Percentiles rank a stretch among this genome's conserved stretches.
Conservation (phyloP, 331 rosid genomes). For the Acacia pycnantha region DNA sequence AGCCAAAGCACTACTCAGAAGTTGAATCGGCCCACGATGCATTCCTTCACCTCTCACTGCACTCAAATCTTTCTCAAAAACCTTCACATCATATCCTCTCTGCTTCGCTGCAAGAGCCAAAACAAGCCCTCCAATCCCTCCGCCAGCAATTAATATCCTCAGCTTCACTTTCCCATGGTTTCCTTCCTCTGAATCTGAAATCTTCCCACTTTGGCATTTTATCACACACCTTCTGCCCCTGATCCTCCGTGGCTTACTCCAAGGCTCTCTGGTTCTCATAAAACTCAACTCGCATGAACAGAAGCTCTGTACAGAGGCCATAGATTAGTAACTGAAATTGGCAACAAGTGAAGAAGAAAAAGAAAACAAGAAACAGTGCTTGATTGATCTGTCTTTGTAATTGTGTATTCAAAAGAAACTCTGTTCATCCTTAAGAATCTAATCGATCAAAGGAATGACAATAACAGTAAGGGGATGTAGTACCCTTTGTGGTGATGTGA, state of each 20-base stretch:
- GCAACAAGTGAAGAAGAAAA: neutral
- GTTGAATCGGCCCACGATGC: slow-evolving; percentile 50
- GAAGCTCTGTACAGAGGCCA: slow-evolving; percentile 33
- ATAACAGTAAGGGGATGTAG: neutral
- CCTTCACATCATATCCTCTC: slow-evolving; percentile 38
- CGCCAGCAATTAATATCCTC: slow-evolving; percentile 43
- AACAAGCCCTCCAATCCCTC: slow-evolving; percentile 53
- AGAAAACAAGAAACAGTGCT: neutral
- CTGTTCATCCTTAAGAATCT: neutral
- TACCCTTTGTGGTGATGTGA: neutral
- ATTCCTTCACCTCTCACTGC: slow-evolving; percentile 49
- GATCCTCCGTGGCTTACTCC: neutral
- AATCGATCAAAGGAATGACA: neutral
- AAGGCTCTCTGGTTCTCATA: neutral
- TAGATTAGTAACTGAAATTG: slow-evolving; percentile 12
- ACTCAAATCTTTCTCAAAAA: slow-evolving; percentile 49
- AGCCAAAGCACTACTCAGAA: slow-evolving; percentile 41
- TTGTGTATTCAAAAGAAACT: neutral
- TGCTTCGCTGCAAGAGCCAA: slow-evolving; percentile 47
- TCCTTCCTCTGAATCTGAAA: slow-evolving; percentile 1
- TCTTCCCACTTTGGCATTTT: slow-evolving; percentile 24
- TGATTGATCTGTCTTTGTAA: neutral
- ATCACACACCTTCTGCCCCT: neutral
- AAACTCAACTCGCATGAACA: slow-evolving; percentile 17
- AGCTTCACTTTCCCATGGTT: slow-evolving; percentile 24